Evolutionary conservation across 208 protist genomes (phyloP).

Genomic region (Leishmania lainsoni): DNA sequence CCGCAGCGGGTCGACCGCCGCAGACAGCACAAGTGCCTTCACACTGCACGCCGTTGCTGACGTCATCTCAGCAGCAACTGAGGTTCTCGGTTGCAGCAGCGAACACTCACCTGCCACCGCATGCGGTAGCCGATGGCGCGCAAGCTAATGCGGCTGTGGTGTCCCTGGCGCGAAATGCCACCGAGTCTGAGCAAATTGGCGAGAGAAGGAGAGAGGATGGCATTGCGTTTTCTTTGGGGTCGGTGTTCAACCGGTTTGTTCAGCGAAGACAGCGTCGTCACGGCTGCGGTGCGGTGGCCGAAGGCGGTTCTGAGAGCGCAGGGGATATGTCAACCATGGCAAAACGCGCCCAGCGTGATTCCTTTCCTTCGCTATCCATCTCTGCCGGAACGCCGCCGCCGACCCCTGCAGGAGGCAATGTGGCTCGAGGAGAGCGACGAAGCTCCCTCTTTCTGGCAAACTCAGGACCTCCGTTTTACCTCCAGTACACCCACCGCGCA

Average conservation of each 20-base stretch:
- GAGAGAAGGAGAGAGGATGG: constrained; percentile 1
- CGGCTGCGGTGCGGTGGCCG: background rate
- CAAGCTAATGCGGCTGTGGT: background rate
- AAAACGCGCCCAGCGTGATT: background rate
- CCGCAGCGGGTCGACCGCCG: background rate
- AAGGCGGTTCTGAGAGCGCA: background rate
- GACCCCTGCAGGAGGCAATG: background rate
- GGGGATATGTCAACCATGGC: background rate
- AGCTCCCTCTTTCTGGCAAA: background rate
- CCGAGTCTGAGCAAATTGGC: background rate
- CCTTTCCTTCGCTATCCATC: background rate
- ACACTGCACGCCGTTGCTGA: background rate
- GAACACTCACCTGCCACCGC: background rate
- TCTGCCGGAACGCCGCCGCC: background rate
- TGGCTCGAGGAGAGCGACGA: no score
- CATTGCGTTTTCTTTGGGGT: background rate
- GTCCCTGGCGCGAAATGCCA: background rate
- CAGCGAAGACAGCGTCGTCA: constrained; percentile 1
- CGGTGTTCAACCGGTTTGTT: background rate
- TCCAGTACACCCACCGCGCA: constrained; percentile 27
- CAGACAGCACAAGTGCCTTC: background rate
- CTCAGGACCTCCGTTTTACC: constrained; percentile 27
- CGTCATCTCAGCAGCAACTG: background rate
- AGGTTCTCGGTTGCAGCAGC: background rate
- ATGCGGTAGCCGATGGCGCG: background rate